Conservation (phyloP, 163 green algal genomes). For the Prototheca wickerhamii region DNA sequence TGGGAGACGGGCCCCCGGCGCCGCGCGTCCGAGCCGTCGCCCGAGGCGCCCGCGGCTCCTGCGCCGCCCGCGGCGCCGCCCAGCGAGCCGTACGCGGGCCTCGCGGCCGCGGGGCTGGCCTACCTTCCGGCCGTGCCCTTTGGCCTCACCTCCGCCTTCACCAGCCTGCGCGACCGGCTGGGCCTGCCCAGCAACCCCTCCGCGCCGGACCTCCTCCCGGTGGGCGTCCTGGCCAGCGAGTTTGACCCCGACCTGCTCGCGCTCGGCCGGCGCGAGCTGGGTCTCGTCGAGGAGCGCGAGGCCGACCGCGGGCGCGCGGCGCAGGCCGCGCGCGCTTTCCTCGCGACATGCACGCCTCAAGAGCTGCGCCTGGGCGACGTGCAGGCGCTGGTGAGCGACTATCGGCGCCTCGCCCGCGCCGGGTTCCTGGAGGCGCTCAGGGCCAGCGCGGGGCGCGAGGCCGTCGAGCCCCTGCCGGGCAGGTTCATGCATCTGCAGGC, state of each 20-base stretch:
- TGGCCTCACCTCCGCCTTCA: constrained; percentile 6
- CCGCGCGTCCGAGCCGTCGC: background rate
- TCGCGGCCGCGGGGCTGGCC: constrained; percentile 3
- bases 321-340: constrained; percentile 4
- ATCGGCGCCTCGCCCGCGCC: constrained; percentile 18
- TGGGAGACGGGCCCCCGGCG: background rate
- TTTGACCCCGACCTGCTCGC: constrained; percentile 4
- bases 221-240: background rate
- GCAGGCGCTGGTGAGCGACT: constrained; percentile 23
- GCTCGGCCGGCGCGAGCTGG: constrained; percentile 5
- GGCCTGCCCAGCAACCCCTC: constrained; percentile 8
- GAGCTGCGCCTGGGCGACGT: constrained; percentile 20
- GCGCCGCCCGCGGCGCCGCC: background rate
- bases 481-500: constrained; percentile 22
- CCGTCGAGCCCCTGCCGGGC: constrained; percentile 9
- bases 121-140: constrained; percentile 10
- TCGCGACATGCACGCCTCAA: constrained; percentile 8
- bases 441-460: background rate
- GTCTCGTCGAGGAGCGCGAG: background rate
- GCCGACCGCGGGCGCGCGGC: background rate
- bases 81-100: background rate
- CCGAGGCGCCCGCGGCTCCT: background rate
- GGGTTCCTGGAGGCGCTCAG: constrained; percentile 1
- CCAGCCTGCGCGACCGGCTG: constrained; percentile 11
- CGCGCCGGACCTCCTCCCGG: background rate